Percentiles rank a stretch among this genome's conserved stretches.
phyloP scores from a whole-genome alignment of 83 land plant genomes.

The Picea abies region DNA sequence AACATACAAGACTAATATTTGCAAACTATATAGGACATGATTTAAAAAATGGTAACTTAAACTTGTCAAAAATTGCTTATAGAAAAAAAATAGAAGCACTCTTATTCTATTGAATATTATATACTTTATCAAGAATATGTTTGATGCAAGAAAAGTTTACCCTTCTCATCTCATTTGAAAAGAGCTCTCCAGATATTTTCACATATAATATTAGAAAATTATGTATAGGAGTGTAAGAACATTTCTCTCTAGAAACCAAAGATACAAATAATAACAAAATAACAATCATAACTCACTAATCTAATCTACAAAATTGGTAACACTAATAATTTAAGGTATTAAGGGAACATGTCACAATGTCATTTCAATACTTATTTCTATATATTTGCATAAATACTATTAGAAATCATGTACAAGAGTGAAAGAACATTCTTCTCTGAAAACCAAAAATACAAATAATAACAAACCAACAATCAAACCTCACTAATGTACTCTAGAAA shows the following conservation, averaged over 20 bases:
- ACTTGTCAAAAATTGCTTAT: not conserved
- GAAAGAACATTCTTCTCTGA: constrained; percentile 27
- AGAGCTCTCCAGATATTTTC: no score
- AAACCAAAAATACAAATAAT: not conserved
- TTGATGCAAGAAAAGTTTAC: no score
- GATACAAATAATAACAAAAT: not conserved
- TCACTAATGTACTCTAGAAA: no score
- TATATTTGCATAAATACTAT: constrained; percentile 28
- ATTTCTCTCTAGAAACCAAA: constrained; percentile 11
- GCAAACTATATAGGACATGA: no score
- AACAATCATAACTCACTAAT: not conserved
- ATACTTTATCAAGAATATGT: no score
- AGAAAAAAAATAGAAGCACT: no score
- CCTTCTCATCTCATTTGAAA: no score
- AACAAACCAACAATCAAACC: not conserved
- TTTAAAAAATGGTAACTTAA: constrained; percentile 3
- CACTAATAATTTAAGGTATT: no score
- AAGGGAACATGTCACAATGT: not conserved
- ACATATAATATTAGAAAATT: not conserved
- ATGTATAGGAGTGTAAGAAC: constrained; percentile 25
- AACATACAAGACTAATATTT: no score
- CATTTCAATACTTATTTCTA: no score
- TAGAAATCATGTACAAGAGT: constrained; percentile 30
- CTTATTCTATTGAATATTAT: no score
- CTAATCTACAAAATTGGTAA: not conserved